Conservation (phyloP, 1,139 yeast species). For the Geotrichum macrosporum region DNA sequence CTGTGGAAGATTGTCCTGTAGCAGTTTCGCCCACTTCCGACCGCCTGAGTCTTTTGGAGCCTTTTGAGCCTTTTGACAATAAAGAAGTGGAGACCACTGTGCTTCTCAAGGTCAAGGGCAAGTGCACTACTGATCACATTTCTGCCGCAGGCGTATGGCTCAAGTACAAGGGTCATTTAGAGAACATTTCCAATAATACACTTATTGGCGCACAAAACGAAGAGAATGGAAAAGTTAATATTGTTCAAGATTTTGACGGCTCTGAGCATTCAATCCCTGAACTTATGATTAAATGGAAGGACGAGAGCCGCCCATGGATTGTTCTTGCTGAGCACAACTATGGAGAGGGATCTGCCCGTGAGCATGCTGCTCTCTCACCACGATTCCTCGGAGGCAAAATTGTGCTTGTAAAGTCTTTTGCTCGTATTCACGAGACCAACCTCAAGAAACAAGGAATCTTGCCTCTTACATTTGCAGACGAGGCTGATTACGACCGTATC, state of each 20-base stretch:
- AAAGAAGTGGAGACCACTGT: conserved; percentile 87
- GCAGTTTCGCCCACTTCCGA: conserved; percentile 80
- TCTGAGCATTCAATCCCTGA: conserved; percentile 94
- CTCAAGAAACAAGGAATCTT: conserved; percentile 96
- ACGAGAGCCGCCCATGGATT: conserved; percentile 88
- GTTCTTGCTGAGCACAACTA: conserved; percentile 98
- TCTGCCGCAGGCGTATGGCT: conserved; percentile 99
- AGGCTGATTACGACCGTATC: conserved; percentile 91
- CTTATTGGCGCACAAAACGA: conserved; percentile 99
- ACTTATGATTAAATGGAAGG: conserved; percentile 93
- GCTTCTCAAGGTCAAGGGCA: conserved; percentile 93
- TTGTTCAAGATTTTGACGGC: conserved; percentile 88
- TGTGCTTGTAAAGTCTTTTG: conserved; percentile 94
- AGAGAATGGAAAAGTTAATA: conserved; percentile 94
- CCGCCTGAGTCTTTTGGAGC: conserved; percentile 84
- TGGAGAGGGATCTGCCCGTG: conserved; percentile 99
- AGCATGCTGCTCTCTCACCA: conserved; percentile 99
- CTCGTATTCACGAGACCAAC: conserved; percentile 94
- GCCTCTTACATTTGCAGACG: conserved; percentile 88
- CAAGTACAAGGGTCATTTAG: conserved; percentile 99
- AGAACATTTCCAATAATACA: conserved; percentile 97
- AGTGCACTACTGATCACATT: conserved; percentile 98
- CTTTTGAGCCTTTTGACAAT: conserved; percentile 94
- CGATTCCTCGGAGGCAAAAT: conserved; percentile 98
- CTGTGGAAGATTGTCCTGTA: conserved; percentile 71